Evolutionary conservation across 768 basidiomycete species (phyloP), one percentile per base, ranked within the genome.

Genomic region (Russula brevipes): DNA sequence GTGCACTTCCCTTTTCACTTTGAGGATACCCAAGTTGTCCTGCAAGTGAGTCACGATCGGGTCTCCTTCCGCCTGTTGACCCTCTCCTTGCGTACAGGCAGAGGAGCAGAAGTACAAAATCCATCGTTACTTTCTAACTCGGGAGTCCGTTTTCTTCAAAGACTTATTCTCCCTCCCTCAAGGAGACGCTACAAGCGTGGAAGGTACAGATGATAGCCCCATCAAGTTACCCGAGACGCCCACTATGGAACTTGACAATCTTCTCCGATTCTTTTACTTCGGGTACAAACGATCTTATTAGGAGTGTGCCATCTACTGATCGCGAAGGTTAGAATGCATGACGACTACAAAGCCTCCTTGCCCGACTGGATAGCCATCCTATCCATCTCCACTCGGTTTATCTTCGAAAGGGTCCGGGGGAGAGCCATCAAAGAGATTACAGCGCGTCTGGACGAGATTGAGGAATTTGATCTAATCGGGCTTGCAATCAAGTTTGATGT

Each of bases 201-300:
- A 71, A 38, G 70, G 70, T 12, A 19, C 24, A 24, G 24, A 24
- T 24, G 24, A 24, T 24, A 24, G 24, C 24, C 24, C 24, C 24
- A 24, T 24, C 41, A 31, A 16, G 8, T 24, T 71, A 35, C 61
- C 63, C 4, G 61, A 45, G 2, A 68, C 67, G 31, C 35, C 56
- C 30, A 49, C 14, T 10, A 44, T 46, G 0, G 68, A 69, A 33
- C 63, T 71, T 30, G 61, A 66, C 2, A 44, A 50, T 7, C 54
- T 71, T 14, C 60, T 71, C 17, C 57, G 54, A 3, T 67, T 67
- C 45, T 65, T 71, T 39, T 68, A 69, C 47, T 60, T 45, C 6
- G 60, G 66, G 70, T 71, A 54, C 38, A 56, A 10, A 24, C 24
- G 6, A 4, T 16, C 12, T 5, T 14, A 8, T 46, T 16, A 9